Evolutionary conservation across 1,139 yeast genomes (phyloP).

Genomic region (Yamadazyma conglobata): DNA sequence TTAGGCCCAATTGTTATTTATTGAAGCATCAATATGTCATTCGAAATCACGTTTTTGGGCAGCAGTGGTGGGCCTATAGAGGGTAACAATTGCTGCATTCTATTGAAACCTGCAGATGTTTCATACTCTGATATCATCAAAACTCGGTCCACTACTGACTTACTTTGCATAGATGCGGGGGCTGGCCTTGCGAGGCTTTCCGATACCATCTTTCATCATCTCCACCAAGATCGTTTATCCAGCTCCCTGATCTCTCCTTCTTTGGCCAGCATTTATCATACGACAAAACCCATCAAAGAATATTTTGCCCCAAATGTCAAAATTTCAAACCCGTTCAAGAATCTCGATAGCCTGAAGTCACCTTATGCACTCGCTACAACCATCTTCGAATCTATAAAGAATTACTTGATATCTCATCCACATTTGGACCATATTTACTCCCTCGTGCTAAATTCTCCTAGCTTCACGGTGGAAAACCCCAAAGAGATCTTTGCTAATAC

Average conservation of each 20-base stretch:
- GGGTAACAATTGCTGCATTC: conserved; percentile 59
- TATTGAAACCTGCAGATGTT: conserved; percentile 53
- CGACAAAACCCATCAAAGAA: conserved; percentile 18
- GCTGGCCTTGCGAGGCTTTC: conserved; percentile 59
- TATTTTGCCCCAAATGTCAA: conserved; percentile 14
- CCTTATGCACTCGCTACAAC: conserved; percentile 22
- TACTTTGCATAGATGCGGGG: conserved; percentile 77
- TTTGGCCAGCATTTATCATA: conserved; percentile 24
- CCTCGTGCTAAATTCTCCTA: conserved; percentile 68
- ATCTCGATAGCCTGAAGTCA: conserved; percentile 11
- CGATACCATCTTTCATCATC: conserved; percentile 42
- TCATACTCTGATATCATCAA: conserved; percentile 34
- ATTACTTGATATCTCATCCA: conserved; percentile 71
- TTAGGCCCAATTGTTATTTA: too few relatives aligned
- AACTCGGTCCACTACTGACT: conserved; percentile 26
- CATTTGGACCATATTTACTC: conserved; percentile 81
- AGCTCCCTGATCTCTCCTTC: too few relatives aligned
- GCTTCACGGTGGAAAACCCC: conserved; percentile 28
- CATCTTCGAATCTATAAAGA: conserved; percentile 34
- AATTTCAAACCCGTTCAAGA: conserved; percentile 27
- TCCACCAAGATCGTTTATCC: conserved; percentile 3
- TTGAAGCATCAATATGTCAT: too few relatives aligned
- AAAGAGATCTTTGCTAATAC: conserved; percentile 53
- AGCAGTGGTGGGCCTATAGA: conserved; percentile 80
- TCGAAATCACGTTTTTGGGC: conserved; percentile 58